Conservation (phyloP, 2,329 filamentous ascomycete species). For the Cladosporium colombiae region DNA sequence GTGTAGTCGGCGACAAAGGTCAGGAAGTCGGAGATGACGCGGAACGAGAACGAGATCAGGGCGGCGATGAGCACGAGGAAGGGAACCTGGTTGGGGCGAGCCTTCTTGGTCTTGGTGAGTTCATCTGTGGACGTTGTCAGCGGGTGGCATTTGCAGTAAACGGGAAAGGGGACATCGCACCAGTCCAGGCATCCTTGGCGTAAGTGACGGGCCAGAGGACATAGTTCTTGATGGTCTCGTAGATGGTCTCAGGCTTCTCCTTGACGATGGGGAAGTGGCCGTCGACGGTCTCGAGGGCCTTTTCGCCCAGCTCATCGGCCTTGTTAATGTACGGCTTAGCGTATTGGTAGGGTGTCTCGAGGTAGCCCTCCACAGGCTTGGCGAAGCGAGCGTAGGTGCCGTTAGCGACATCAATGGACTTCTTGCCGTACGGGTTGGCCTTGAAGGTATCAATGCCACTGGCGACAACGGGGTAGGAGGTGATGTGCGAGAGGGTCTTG, state of each 20-base stretch:
- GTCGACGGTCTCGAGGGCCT: conserved; percentile 48
- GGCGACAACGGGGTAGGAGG: conserved; percentile 79
- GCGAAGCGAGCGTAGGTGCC: conserved; percentile 75
- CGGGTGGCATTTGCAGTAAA: background rate
- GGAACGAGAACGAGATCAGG: conserved; percentile 38
- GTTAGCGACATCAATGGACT: conserved; percentile 74
- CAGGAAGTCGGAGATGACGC: conserved; percentile 37
- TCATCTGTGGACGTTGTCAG: conserved; percentile 33
- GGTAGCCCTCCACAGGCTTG: conserved; percentile 75
- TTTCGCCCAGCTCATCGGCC: conserved; percentile 70
- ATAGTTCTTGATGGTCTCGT: conserved; percentile 63
- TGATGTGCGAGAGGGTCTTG: conserved; percentile 63
- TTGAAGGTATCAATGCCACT: conserved; percentile 79
- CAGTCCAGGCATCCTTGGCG: conserved; percentile 36
- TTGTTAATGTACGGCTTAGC: conserved; percentile 81
- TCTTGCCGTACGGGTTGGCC: conserved; percentile 78
- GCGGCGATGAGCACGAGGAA: conserved; percentile 35
- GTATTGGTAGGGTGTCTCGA: conserved; percentile 77
- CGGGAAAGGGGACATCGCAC: conserved; percentile 24
- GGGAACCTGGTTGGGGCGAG: conserved; percentile 34
- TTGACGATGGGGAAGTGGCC: conserved; percentile 60
- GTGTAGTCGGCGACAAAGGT: conserved; percentile 35
- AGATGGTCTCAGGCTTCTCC: conserved; percentile 52
- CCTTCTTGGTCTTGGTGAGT: conserved; percentile 40
- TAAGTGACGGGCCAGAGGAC: conserved; percentile 56